Conservation (phyloP, 371 early-diverging fungal species). For the Amoeboaphelidium protococcarum region DNA sequence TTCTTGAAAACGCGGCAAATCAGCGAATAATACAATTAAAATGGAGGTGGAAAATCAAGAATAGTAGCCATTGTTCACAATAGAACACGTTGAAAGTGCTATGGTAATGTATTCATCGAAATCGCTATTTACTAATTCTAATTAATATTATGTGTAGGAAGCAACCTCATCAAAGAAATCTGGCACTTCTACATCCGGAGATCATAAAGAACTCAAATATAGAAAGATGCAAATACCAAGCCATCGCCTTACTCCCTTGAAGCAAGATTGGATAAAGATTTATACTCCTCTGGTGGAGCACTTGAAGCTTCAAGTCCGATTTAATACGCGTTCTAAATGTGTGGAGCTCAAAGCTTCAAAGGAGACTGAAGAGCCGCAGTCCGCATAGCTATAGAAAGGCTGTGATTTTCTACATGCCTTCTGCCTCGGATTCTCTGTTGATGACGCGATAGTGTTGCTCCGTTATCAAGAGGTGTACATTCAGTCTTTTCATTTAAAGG, state of each 20-base stretch:
- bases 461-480: conserved; percentile 84
- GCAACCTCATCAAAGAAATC: too few species aligned
- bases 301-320: conserved; percentile 83
- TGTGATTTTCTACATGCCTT: conserved; percentile 86
- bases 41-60: too few species aligned
- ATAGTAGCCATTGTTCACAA: too few species aligned
- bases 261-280: conserved; percentile 88
- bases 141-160: too few species aligned
- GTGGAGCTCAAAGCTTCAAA: conserved; percentile 70
- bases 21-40: too few species aligned
- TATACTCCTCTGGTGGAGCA: conserved; percentile 97
- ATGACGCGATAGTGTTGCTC: conserved; percentile 74
- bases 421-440: conserved; percentile 64
- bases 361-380: conserved; percentile 56
- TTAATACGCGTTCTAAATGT: conserved; percentile 62
- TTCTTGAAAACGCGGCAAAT: too few species aligned
- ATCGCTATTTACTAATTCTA: too few species aligned
- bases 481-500: conserved; percentile 94
- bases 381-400: conserved; percentile 52
- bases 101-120: too few species aligned
- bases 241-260: conserved; percentile 71
- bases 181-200: too few species aligned
- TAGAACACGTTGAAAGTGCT: too few species aligned
- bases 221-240: conserved; percentile 75
- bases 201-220: too few species aligned